Base-by-base conservation (phyloP, 192 early-diverging fungal genomes). In the Coemansia sp. region DNA sequence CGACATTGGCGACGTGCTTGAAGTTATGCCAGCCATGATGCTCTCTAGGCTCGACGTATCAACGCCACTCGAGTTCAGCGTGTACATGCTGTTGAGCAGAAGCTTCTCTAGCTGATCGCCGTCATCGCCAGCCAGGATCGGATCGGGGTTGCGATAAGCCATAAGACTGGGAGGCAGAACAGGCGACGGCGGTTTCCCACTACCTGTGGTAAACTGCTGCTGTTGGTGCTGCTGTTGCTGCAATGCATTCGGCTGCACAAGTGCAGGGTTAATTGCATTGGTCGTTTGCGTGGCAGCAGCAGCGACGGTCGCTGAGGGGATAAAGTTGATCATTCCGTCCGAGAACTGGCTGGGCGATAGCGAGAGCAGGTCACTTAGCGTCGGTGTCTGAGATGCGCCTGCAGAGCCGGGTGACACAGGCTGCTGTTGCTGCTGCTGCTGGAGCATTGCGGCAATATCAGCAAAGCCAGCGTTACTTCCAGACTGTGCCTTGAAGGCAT, bases 121-220 rank as follows among this genome's bases (percentile, higher is more conserved):
- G 30, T 77, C 73, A 10, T 77, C 73, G 3, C 54, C 57, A 8
- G 38, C 43, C 40, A 30, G 13, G 15, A 70, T 24, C 18, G 73
- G 73, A 49, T 77, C 73, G 0, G 67, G 67, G 37, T 77, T 77
- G 64, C 73, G 73, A 64, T 77, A 77, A n/a, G 73, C 73, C 73
- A 77, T 77, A 5, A 77, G 60, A 7, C 53, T 27, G 22, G 73
- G 42, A 2, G 73, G 73, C 48, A 77, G 59, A n/a, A 38, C 21
- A 0, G 42, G 57, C 24, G 61, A 63, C 25, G 30, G 11, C n/a
- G 34, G 33, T 9, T 13, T 18, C 1, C 38, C 17, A 9, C 30
- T 11, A 34, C 33, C 33, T 4, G 55, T 17, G 0, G 41, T n/a
- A 8, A 19, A 18, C n/a, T 55, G 19, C 19, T 4, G 53, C 38